Evolutionary conservation across 2,329 filamentous ascomycete species (phyloP).

Genomic region (Amesomyces nigricolor): DNA sequence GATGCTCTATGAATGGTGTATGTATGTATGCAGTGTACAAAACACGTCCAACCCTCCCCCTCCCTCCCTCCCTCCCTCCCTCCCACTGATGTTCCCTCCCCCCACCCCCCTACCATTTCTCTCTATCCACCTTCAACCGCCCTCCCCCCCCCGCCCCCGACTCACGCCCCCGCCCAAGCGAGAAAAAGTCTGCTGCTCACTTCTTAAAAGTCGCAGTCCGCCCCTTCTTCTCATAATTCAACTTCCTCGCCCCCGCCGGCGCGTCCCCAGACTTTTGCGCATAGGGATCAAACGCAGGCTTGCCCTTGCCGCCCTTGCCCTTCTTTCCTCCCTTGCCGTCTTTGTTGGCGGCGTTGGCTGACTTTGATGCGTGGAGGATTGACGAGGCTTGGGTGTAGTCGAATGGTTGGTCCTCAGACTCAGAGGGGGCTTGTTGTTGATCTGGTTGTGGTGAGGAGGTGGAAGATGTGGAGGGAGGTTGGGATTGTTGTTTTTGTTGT

Average conservation of each 20-base stretch:
- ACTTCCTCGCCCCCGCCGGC: slow-evolving; percentile 30
- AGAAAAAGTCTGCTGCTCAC: slow-evolving; percentile 11
- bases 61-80: too few relatives aligned
- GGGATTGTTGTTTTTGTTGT: background rate
- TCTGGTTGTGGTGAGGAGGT: background rate
- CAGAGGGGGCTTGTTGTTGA: background rate
- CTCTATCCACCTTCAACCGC: too few relatives aligned
- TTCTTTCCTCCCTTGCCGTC: background rate
- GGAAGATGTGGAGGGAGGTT: too few relatives aligned
- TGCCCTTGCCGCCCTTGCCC: slow-evolving; percentile 25
- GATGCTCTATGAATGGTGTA: background rate
- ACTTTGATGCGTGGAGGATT: slow-evolving; percentile 29
- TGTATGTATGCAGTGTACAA: background rate
- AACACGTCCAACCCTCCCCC: too few relatives aligned
- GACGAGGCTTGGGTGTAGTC: slow-evolving; percentile 34
- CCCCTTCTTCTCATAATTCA: slow-evolving; percentile 31
- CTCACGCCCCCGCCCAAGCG: too few relatives aligned
- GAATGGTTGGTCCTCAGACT: slow-evolving; percentile 30
- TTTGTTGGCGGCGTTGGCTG: slow-evolving; percentile 16
- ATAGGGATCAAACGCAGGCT: slow-evolving; percentile 32
- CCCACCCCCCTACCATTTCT: too few relatives aligned
- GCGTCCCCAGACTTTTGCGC: slow-evolving; percentile 28
- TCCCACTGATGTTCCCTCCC: too few relatives aligned
- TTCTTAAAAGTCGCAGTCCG: slow-evolving; percentile 40
- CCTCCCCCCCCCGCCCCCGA: too few relatives aligned